Evolutionary conservation across 345 rosid genomes (phyloP), one percentile per base, ranked within the genome.

Genomic region (Nephelium lappaceum): DNA sequence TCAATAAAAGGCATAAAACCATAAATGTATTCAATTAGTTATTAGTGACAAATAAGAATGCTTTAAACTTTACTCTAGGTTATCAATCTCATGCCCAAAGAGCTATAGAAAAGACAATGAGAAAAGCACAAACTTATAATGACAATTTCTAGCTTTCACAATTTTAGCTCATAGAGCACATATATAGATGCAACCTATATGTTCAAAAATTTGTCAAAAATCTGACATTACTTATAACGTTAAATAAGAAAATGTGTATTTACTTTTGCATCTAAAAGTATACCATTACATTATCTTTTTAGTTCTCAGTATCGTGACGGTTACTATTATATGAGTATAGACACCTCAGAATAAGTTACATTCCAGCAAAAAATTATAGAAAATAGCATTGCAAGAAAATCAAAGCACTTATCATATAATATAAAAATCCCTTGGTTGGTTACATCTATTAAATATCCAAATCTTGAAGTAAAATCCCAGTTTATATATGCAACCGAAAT

Each of bases 391-490:
- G 31, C 45, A 63, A 1, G 11, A 43, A 53, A 41, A 63, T 23
- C 12, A 24, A 62, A 74, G 19, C 9, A 43, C 16, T 7, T 74
- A 18, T 45, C 23, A 58, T 16, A 73, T 24, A 2, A 65, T 24
- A 42, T 21, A 53, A 51, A 49, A 55, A 72, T 72, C 49, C 39
- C 36, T 21, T 5, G 6, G 18, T 72, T 31, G n/a, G 39, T 57
- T 2, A 38, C 11, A 8, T 15, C 19, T 47, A 24, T 14, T 14
- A 42, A 23, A 73, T 41, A 43, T 60, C n/a, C 24, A 73, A 42
- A 73, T 60, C 68, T 15, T 23, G 23, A 23, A 24, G 55, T 41
- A 14, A 31, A 74, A 74, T 51, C 67, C 78, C 64, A 39, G 9
- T 42, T 36, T 66, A 62, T 18, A 73, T 67, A 18, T 21, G 58